Percentiles rank a stretch among this genome's conserved stretches.
These are phyloP conservation scores for Penicillium polonicum DNA, from an alignment of 2,329 filamentous ascomycete species.

Conservation along the genomic window DNA sequence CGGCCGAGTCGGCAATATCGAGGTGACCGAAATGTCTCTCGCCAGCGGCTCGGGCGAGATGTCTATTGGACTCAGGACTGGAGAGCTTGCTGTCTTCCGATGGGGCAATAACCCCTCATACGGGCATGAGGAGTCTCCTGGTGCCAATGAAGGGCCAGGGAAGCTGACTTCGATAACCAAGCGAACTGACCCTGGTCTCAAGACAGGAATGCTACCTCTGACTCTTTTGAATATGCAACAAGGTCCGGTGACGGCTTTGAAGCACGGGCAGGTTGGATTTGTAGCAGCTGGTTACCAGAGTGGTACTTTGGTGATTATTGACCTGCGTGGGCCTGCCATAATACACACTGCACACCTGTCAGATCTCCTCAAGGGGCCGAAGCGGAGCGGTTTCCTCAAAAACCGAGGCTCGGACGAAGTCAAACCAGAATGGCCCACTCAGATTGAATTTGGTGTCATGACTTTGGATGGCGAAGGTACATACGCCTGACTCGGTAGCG, in stretches of 20 bases:
- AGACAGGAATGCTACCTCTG: conserved; percentile 77
- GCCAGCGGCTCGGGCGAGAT: conserved; percentile 80
- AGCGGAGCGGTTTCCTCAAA: conserved; percentile 67
- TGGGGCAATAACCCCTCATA: conserved; percentile 79
- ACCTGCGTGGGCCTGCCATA: conserved; percentile 80
- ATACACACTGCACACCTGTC: conserved; percentile 72
- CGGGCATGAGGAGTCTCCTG: conserved; percentile 60
- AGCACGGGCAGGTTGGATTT: conserved; percentile 91
- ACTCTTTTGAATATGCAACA: conserved; percentile 80
- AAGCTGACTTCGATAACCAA: conserved; percentile 71
- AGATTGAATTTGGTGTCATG: conserved; percentile 89
- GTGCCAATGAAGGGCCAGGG: conserved; percentile 61
- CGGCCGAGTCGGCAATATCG: conserved; percentile 72
- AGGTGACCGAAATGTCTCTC: conserved; percentile 77
- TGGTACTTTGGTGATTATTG: conserved; percentile 77
- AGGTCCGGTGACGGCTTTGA: conserved; percentile 74
- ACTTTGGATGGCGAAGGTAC: conserved; percentile 80
- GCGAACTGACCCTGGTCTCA: conserved; percentile 69
- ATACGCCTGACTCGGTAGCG: conserved; percentile 14
- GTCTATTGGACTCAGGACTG: conserved; percentile 73
- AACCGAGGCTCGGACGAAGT: conserved; percentile 51
- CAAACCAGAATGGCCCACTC: conserved; percentile 71
- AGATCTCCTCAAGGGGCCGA: conserved; percentile 75
- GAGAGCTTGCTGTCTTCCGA: conserved; percentile 83
- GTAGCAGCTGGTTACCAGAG: conserved; percentile 81